Percentiles rank a stretch among this genome's conserved stretches.
Evolutionary conservation across 768 basidiomycete genomes (phyloP).

Genomic region (Boletus reticuloceps): DNA sequence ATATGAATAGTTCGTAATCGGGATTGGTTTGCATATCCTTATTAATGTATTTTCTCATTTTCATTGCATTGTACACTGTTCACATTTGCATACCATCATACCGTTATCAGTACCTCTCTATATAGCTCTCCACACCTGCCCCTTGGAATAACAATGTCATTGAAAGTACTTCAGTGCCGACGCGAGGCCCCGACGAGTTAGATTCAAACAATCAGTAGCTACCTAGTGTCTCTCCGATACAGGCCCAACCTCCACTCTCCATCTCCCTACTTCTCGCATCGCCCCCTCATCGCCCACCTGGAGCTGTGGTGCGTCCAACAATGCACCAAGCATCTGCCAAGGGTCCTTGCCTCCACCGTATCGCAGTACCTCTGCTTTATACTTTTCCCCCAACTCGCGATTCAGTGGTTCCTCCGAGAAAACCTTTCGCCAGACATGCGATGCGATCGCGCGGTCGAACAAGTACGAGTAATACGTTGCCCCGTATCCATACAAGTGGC

Average conservation of each 20-base stretch:
- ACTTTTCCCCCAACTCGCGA: slow-evolving; percentile 76
- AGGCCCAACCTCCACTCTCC: slow-evolving; percentile 80
- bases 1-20: slow-evolving; percentile 5
- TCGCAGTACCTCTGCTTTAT: slow-evolving; percentile 69
- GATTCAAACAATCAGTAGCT: neutral
- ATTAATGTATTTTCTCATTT: slow-evolving; percentile 15
- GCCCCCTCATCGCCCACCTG: slow-evolving; percentile 71
- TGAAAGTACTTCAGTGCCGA: neutral
- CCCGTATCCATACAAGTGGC: slow-evolving; percentile 93
- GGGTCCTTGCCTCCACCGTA: slow-evolving; percentile 91
- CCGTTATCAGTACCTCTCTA: neutral
- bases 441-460: slow-evolving; percentile 94
- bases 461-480: slow-evolving; percentile 98
- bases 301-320: slow-evolving; percentile 67
- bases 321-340: slow-evolving; percentile 83
- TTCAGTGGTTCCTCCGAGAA: slow-evolving; percentile 69
- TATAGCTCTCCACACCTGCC: neutral
- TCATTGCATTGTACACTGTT: neutral
- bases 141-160: slow-evolving; percentile 1
- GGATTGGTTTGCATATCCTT: slow-evolving; percentile 10
- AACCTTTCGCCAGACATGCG: slow-evolving; percentile 79
- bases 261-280: slow-evolving; percentile 88
- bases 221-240: slow-evolving; percentile 57
- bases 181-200: no score
- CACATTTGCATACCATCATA: neutral